A percentile compares a stretch with the other conserved stretches of the same genome.
phyloP scores from a whole-genome alignment of 2,329 filamentous ascomycete genomes.

The Mycosphaerelloides madeirae region DNA sequence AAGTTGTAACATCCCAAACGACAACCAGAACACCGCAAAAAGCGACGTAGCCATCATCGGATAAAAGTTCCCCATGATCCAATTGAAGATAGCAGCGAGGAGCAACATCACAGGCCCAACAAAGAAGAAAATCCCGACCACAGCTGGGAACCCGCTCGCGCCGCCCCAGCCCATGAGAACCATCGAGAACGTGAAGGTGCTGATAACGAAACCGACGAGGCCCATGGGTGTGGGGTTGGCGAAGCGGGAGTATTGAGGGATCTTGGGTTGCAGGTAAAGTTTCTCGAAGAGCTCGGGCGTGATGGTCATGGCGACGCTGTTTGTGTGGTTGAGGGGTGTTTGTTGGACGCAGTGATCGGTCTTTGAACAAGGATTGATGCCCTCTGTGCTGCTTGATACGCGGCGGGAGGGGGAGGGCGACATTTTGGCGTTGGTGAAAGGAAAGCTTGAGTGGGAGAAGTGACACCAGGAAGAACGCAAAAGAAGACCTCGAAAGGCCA shows the following conservation, averaged over 20 bases:
- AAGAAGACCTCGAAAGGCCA: background rate
- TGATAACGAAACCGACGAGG: conserved; percentile 36
- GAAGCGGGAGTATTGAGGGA: conserved; percentile 22
- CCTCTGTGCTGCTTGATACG: conserved; percentile 4
- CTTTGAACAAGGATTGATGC: conserved; percentile 5
- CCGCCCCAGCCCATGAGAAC: conserved; percentile 39
- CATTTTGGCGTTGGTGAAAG: background rate
- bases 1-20: conserved; percentile 49
- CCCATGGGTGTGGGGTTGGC: conserved; percentile 30
- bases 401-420: background rate
- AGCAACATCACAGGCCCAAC: conserved; percentile 45
- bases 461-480: background rate
- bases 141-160: conserved; percentile 33
- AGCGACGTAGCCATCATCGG: conserved; percentile 39
- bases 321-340: background rate
- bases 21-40: conserved; percentile 52
- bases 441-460: background rate
- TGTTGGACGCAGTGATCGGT: conserved; percentile 2
- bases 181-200: conserved; percentile 39
- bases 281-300: conserved; percentile 31
- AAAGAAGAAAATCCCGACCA: conserved; percentile 42
- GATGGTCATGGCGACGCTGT: conserved; percentile 19
- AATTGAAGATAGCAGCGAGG: conserved; percentile 49
- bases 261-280: conserved; percentile 29
- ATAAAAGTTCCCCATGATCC: conserved; percentile 51